Conservation (phyloP, 2,329 filamentous ascomycete species). For the Byssothecium circinans region DNA sequence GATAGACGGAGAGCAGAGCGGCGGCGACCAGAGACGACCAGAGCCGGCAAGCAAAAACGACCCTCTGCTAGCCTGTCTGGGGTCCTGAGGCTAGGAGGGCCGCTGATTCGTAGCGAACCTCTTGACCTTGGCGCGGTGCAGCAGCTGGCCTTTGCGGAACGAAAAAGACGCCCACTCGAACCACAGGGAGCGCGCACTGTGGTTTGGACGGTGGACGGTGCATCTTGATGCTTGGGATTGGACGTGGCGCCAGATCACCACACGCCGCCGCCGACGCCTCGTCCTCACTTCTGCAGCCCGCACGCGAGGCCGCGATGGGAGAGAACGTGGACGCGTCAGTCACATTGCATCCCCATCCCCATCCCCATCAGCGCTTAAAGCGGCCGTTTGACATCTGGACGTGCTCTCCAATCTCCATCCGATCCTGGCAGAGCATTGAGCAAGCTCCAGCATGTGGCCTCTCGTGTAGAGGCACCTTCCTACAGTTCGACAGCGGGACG, state of each 20-base stretch:
- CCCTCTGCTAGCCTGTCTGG: constrained; percentile 18
- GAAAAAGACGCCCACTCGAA: constrained; percentile 16
- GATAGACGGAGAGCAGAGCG: constrained; percentile 14
- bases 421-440: constrained; percentile 20
- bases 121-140: constrained; percentile 25
- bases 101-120: constrained; percentile 26
- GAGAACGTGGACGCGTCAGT: neutral
- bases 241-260: neutral
- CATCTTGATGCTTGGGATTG: constrained; percentile 5
- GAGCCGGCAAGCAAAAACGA: constrained; percentile 30
- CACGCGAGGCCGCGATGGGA: neutral
- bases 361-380: constrained; percentile 16
- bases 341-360: too few species aligned
- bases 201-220: too few species aligned
- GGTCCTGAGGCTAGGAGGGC: constrained; percentile 15
- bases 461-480: too few species aligned
- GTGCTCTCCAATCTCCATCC: constrained; percentile 11
- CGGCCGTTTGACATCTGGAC: constrained; percentile 19
- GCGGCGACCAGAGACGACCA: constrained; percentile 2
- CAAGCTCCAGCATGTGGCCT: constrained; percentile 1
- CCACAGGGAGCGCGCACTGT: neutral
- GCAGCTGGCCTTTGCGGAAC: constrained; percentile 13
- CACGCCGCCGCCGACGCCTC: neutral
- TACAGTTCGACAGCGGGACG: too few species aligned
- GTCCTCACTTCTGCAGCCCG: too few species aligned